Percentiles rank a stretch among this genome's conserved stretches.
Conservation (phyloP, 2,329 filamentous ascomycete genomes). For the Lachnellula cervina region DNA sequence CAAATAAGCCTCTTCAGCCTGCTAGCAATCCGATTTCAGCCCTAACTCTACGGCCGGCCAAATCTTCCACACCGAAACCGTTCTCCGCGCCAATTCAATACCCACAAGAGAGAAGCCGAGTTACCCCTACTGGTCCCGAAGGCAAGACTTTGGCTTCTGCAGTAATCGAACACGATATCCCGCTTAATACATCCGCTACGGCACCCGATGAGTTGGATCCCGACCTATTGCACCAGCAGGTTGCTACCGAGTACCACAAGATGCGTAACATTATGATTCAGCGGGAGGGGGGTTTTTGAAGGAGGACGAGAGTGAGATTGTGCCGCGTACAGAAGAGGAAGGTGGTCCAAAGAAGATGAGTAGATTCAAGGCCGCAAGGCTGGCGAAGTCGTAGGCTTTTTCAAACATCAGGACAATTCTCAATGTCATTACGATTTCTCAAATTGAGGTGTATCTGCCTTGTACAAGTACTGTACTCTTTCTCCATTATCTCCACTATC, state of each 20-base stretch:
- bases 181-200: constrained; percentile 27
- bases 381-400: constrained; percentile 46
- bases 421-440: background rate
- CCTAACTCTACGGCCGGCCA: constrained; percentile 20
- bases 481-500: too few species aligned
- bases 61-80: constrained; percentile 18
- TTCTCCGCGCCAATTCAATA: constrained; percentile 26
- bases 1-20: constrained; percentile 20
- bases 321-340: constrained; percentile 62
- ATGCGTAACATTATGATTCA: constrained; percentile 80
- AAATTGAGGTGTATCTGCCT: background rate
- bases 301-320: constrained; percentile 58
- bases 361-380: constrained; percentile 67
- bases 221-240: constrained; percentile 67
- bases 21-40: constrained; percentile 4
- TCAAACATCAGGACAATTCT: background rate
- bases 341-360: constrained; percentile 61
- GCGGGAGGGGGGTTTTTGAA: constrained; percentile 76
- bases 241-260: constrained; percentile 77
- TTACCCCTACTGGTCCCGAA: constrained; percentile 33
- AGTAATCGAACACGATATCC: constrained; percentile 50
- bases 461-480: too few species aligned
- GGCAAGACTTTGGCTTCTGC: constrained; percentile 53
- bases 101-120: constrained; percentile 15
- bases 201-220: constrained; percentile 67